phyloP scores from a whole-genome alignment of 805 yeast species.

The Starmerella floricola region DNA sequence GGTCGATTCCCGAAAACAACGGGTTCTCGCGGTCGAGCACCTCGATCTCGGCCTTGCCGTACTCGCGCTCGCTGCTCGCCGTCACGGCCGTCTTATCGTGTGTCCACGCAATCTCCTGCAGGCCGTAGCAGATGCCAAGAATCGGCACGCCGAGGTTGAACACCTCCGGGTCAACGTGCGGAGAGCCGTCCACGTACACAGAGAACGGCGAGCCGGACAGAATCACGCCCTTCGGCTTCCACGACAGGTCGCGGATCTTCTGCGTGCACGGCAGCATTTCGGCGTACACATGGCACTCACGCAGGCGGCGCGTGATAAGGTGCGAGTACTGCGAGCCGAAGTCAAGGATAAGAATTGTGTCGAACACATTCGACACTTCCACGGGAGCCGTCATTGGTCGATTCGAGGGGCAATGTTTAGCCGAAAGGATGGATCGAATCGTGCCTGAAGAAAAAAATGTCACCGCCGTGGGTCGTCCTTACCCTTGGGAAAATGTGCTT shows the following conservation, averaged over 20 bases:
- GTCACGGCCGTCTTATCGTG: slow-evolving; percentile 69
- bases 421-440: too few relatives aligned
- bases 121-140: slow-evolving; percentile 96
- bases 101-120: slow-evolving; percentile 98
- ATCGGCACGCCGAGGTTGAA: slow-evolving; percentile 88
- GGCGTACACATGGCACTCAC: slow-evolving; percentile 96
- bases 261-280: slow-evolving; percentile 99
- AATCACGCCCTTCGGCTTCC: slow-evolving; percentile 95
- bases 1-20: slow-evolving; percentile 77
- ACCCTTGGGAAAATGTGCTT: too few relatives aligned
- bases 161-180: slow-evolving; percentile 91
- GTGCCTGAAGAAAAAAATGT: too few relatives aligned
- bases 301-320: slow-evolving; percentile 82
- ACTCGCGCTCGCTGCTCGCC: slow-evolving; percentile 94
- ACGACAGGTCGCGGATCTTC: slow-evolving; percentile 77
- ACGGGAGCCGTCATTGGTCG: slow-evolving; percentile 21
- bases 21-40: slow-evolving; percentile 58
- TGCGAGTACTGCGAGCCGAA: slow-evolving; percentile 98
- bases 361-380: slow-evolving; percentile 77
- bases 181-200: slow-evolving; percentile 88
- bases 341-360: slow-evolving; percentile 93
- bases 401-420: not conserved
- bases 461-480: too few relatives aligned
- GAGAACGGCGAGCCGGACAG: slow-evolving; percentile 97
- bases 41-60: slow-evolving; percentile 85